These are phyloP conservation scores for Cornus florida DNA, from an alignment of 148 eudicot genomes.

Conservation along the genomic window DNA sequence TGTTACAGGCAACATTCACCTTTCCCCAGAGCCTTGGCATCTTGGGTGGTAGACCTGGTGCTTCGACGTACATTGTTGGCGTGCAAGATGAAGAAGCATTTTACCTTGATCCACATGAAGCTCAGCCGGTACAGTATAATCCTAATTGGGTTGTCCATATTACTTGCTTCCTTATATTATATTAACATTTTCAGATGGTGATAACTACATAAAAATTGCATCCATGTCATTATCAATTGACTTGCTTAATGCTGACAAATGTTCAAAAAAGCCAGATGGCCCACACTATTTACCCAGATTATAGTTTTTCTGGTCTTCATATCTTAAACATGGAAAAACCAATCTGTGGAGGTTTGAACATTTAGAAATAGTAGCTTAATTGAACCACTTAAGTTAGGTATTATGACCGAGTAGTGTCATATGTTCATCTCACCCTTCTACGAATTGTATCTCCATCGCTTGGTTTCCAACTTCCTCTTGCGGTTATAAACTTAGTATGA, in stretches of 20 bases:
- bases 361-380: background rate
- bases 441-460: background rate
- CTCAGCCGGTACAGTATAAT: conserved; percentile 59
- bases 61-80: conserved; percentile 88
- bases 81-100: conserved; percentile 89
- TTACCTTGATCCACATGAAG: conserved; percentile 96
- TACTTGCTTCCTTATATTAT: background rate
- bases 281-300: background rate
- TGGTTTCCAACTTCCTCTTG: background rate
- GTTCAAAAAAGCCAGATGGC: background rate
- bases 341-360: background rate
- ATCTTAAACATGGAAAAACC: no score
- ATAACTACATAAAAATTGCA: background rate
- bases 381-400: background rate
- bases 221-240: background rate
- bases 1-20: conserved; percentile 70
- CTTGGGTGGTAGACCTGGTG: conserved; percentile 95
- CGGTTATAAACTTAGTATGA: background rate
- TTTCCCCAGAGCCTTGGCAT: conserved; percentile 99
- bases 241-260: background rate
- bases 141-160: background rate
- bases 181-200: background rate
- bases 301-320: background rate
- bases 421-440: background rate
- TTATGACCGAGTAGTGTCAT: background rate